Evolutionary conservation across 352 stramenopile genomes (phyloP).

Genomic region (Pilasporangium apinafurcum): DNA sequence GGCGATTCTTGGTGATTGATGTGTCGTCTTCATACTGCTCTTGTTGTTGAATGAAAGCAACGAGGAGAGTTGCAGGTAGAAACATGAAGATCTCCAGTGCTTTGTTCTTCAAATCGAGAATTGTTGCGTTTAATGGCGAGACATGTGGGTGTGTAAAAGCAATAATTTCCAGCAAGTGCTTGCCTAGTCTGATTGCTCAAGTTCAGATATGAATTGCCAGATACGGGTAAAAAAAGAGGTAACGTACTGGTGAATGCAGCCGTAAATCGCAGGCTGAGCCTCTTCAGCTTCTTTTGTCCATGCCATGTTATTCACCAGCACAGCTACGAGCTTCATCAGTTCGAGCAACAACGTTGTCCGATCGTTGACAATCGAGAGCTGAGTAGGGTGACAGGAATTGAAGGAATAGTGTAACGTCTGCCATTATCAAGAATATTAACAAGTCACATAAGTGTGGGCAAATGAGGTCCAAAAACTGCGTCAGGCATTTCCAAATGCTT

Average conservation of each 20-base stretch:
- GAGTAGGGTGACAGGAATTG: conserved; percentile 3
- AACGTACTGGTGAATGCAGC: conserved; percentile 15
- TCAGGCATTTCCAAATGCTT: too few relatives aligned
- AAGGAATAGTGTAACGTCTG: conserved; percentile 47
- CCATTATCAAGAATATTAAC: not conserved
- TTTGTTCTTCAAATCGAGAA: conserved; percentile 60
- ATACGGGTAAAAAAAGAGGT: not conserved
- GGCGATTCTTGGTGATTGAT: not conserved
- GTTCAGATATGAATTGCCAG: not conserved
- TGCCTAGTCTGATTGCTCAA: conserved; percentile 21
- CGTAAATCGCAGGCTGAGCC: conserved; percentile 15
- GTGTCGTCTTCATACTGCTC: conserved; percentile 13
- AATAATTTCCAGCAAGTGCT: conserved; percentile 39
- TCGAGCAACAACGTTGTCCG: conserved; percentile 34
- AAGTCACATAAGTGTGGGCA: too few relatives aligned
- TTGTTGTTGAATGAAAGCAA: conserved; percentile 25
- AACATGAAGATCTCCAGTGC: conserved; percentile 61
- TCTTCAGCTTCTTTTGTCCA: conserved; percentile 30
- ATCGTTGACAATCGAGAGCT: conserved; percentile 9
- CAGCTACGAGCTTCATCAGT: conserved; percentile 47
- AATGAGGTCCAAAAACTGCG: too few relatives aligned
- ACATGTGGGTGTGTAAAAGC: conserved; percentile 15
- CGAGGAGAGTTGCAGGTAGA: conserved; percentile 28
- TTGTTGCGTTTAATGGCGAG: conserved; percentile 15
- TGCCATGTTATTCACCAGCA: conserved; percentile 48